These are phyloP conservation scores for Pseudodiploospora longispora DNA, from an alignment of 2,329 filamentous ascomycete species.

Conservation along the genomic window DNA sequence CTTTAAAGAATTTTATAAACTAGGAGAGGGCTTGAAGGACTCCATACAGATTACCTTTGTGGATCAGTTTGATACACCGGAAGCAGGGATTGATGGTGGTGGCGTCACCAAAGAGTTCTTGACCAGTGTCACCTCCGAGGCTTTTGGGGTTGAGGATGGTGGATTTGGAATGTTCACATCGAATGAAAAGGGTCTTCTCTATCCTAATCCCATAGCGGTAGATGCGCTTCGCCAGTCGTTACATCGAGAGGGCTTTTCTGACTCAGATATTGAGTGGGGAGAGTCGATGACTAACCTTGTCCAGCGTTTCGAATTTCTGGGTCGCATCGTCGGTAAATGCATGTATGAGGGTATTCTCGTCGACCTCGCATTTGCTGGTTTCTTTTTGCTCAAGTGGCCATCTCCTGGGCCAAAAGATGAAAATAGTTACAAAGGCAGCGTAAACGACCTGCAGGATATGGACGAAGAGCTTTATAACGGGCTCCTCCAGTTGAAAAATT, in stretches of 20 bases:
- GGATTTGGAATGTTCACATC: slow-evolving; percentile 60
- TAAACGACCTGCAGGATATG: slow-evolving; percentile 89
- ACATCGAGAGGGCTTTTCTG: slow-evolving; percentile 39
- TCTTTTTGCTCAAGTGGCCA: slow-evolving; percentile 95
- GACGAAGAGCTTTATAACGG: slow-evolving; percentile 89
- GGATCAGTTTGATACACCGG: slow-evolving; percentile 75
- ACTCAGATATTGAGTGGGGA: slow-evolving; percentile 49
- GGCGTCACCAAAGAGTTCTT: slow-evolving; percentile 97
- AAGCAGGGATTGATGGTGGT: slow-evolving; percentile 93
- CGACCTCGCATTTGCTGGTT: slow-evolving; percentile 85
- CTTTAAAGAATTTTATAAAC: slow-evolving; percentile 69
- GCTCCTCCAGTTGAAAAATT: slow-evolving; percentile 75
- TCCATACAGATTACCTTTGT: slow-evolving; percentile 96
- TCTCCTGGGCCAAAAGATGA: slow-evolving; percentile 57
- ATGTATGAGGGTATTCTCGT: slow-evolving; percentile 94
- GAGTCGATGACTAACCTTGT: slow-evolving; percentile 53
- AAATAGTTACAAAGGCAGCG: slow-evolving; percentile 75
- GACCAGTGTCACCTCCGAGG: slow-evolving; percentile 77
- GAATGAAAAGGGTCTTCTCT: slow-evolving; percentile 79
- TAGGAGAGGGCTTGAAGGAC: slow-evolving; percentile 82
- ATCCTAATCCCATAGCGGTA: slow-evolving; percentile 73
- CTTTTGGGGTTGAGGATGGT: slow-evolving; percentile 53
- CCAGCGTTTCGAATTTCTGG: slow-evolving; percentile 80
- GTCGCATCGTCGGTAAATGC: slow-evolving; percentile 90
- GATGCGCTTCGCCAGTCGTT: slow-evolving; percentile 60